These are phyloP conservation scores for Plectosphaerella sp. DNA, from an alignment of 2,329 filamentous ascomycete species.

Conservation along the genomic window DNA sequence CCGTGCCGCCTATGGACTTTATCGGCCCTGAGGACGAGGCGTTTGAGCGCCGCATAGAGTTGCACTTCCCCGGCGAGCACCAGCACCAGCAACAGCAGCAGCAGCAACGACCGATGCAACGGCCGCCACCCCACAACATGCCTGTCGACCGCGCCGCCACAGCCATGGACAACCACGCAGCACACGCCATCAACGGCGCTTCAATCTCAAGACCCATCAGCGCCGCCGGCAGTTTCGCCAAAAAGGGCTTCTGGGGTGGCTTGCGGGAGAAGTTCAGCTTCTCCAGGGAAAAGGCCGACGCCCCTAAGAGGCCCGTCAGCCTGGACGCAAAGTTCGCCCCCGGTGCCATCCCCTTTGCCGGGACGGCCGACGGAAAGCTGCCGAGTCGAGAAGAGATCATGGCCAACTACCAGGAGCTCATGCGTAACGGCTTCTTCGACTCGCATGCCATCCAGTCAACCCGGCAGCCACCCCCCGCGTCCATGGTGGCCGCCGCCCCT, in stretches of 20 bases:
- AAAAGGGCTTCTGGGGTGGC: slow-evolving; percentile 25
- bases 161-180: not conserved
- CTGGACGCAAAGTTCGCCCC: slow-evolving; percentile 11
- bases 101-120: not conserved
- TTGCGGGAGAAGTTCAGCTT: slow-evolving; percentile 19
- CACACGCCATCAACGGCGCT: not conserved
- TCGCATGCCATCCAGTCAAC: slow-evolving; percentile 54
- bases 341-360: not conserved
- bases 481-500: slow-evolving; percentile 7
- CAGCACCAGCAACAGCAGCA: not conserved
- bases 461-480: slow-evolving; percentile 34
- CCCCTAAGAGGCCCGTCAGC: slow-evolving; percentile 12
- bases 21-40: slow-evolving; percentile 37
- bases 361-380: slow-evolving; percentile 16
- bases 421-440: slow-evolving; percentile 55
- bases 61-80: slow-evolving; percentile 9
- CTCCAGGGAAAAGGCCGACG: slow-evolving; percentile 10
- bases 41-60: slow-evolving; percentile 17
- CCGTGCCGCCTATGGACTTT: slow-evolving; percentile 65
- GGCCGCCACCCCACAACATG: not conserved
- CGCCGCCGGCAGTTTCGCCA: slow-evolving; percentile 9
- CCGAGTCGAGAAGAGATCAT: slow-evolving; percentile 46
- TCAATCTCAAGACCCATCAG: slow-evolving; percentile 9
- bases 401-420: slow-evolving; percentile 51
- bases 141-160: not conserved